Base-by-base conservation (phyloP, 352 stramenopile species). In the Discostella stelligera region DNA sequence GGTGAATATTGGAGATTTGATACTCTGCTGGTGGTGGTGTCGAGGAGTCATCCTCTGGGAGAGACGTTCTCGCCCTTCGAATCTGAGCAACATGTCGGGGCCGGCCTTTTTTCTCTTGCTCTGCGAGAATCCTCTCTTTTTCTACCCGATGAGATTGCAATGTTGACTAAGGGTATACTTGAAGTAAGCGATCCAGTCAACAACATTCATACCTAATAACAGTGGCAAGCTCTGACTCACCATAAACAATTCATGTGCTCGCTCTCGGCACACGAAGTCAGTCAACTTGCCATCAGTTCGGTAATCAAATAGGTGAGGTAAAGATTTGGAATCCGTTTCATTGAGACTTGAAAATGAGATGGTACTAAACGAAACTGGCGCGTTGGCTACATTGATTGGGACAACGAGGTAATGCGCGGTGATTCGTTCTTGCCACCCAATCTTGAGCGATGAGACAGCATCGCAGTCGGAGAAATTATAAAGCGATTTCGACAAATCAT, bases 31-130 rank as follows among this genome's bases (percentile, higher is more conserved):
- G 58, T 18, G 59, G 27, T 54, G 50, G 54, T 41, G 32, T 18
- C 13, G 64, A 44, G 41, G 65, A 69, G 37, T 81, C 84, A 48
- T 74, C 25, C 11, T 61, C 53, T 41, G 60, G 63, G 44, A 85
- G 46, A 3, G 66, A 69, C 55, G 78, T 86, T 25, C 83, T 90
- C 0, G 78, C 85, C 25, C 86, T 72, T 30, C 88, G 86, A 86
- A 93, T 93, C 53, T 90, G 87, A 58, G 82, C 49, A 59, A 93
- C 88, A 23, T 88, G 87, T 71, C 84, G 63, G 11, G 88, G 88
- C 64, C 86, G 70, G 13, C 78, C 76, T 68, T 84, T 70, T 18
- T 85, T 73, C 21, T 91, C 88, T 60, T 89, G 72, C 32, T 79
- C 78, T 18, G 71, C 69, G 66, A 81, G 61, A 2, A 83, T 50